Conservation (phyloP, 2,329 filamentous ascomycete genomes). For the Clonostachys sp. region DNA sequence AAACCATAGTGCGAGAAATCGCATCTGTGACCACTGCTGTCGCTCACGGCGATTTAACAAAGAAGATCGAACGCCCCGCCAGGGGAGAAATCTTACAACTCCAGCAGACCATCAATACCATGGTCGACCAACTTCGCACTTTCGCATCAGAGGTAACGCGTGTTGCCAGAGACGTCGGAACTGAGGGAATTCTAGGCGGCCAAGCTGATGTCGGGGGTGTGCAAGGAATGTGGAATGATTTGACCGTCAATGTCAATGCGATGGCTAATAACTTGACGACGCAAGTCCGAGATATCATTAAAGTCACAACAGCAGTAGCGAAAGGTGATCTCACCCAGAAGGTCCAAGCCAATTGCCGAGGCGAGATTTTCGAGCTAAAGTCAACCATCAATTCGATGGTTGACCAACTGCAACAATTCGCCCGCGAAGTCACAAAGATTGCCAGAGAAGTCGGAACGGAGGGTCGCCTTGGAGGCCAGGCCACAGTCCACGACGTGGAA, state of each 20-base stretch:
- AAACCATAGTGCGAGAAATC: conserved; percentile 66
- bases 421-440: conserved; percentile 93
- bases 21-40: conserved; percentile 81
- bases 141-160: conserved; percentile 82
- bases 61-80: conserved; percentile 78
- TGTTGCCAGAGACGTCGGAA: conserved; percentile 79
- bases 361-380: conserved; percentile 91
- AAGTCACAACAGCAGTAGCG: conserved; percentile 67
- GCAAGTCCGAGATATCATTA: conserved; percentile 92
- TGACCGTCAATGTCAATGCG: conserved; percentile 81
- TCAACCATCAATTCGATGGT: conserved; percentile 99
- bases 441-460: conserved; percentile 96
- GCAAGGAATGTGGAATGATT: conserved; percentile 11
- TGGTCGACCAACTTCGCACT: conserved; percentile 80
- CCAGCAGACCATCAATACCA: conserved; percentile 84
- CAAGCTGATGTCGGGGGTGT: conserved; percentile 81
- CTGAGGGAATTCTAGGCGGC: conserved; percentile 76
- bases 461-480: conserved; percentile 88
- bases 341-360: conserved; percentile 87
- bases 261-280: conserved; percentile 87
- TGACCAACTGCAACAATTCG: conserved; percentile 94
- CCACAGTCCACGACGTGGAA: conserved; percentile 92
- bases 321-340: conserved; percentile 94
- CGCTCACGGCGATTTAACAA: conserved; percentile 75
- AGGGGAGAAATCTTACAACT: conserved; percentile 79